Percentiles rank a stretch among this genome's conserved stretches.
Evolutionary conservation across 371 early-diverging fungal genomes (phyloP).

Genomic region (Rhizopus delemar): DNA sequence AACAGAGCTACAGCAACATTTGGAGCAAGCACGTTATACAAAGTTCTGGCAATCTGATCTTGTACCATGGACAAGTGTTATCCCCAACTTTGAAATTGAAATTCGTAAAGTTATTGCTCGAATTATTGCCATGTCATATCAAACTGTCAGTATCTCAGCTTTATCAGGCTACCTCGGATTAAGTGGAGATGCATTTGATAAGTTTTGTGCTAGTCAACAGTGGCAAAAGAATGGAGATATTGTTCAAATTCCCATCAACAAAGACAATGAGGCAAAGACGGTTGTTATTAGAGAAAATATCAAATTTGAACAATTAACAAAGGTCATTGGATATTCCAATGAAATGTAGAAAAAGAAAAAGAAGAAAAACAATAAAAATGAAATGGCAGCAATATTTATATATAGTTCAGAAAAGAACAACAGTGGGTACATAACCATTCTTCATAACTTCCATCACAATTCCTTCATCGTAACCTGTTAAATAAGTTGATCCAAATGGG

Average conservation of each 20-base stretch:
- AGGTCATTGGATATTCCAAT: constrained; percentile 70
- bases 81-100: constrained; percentile 72
- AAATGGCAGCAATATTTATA: neutral
- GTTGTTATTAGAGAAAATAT: constrained; percentile 84
- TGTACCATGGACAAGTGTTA: constrained; percentile 61
- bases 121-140: constrained; percentile 78
- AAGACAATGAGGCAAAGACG: constrained; percentile 82
- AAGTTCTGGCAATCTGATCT: constrained; percentile 78
- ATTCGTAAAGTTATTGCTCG: constrained; percentile 75
- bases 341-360: constrained; percentile 46
- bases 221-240: constrained; percentile 69
- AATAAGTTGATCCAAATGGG: constrained; percentile 70
- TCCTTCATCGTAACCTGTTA: constrained; percentile 66
- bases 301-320: constrained; percentile 80
- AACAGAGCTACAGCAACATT: constrained; percentile 71
- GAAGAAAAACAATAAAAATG: constrained; percentile 4
- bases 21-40: constrained; percentile 78
- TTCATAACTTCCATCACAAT: constrained; percentile 63
- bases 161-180: constrained; percentile 70
- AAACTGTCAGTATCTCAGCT: constrained; percentile 63
- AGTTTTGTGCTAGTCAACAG: constrained; percentile 61
- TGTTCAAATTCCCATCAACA: constrained; percentile 75
- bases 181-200: constrained; percentile 64
- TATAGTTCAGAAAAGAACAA: constrained; percentile 48
- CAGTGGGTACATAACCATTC: constrained; percentile 61